Evolutionary conservation across 306 rosid species (phyloP), one percentile per base, ranked within the genome.

Genomic region (Acacia crassicarpa): DNA sequence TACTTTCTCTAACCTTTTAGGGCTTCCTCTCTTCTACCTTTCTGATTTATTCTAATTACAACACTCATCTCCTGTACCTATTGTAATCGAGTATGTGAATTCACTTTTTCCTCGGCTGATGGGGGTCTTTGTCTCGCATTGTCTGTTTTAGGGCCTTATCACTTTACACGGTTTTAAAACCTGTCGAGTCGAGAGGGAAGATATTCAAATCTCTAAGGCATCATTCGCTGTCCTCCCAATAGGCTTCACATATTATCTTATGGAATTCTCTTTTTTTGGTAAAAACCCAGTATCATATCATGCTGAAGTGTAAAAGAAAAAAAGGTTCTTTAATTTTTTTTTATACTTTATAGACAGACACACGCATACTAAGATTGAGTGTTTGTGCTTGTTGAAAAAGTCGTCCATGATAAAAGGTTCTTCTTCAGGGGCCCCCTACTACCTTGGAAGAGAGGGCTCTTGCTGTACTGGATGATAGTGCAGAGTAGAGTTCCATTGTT

Each of bases 401-500:
- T 66, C 16, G 44, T 6, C 45, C 8, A 66, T 16, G 71, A 33
- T 66, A 66, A 66, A 66, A 66, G 71, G 23, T 6, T 66, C 38
- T 6, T 66, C 23, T 67, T 19, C 46, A 19, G 41, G 69, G 20
- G 43, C 69, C 69, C 69, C 58, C 58, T 51, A 51, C n/a, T 20
- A 51, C 41, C 41, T 38, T 17, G 58, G n/a, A 9, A 51, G 65
- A 7, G 30, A 19, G 27, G 15, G 48, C 71, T 40, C 71, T 33
- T 17, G 25, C 11, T 19, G 79, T 46, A 76, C 78, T 44, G 59
- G 25, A 63, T 63, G 25, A 80, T 61, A 38, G 45, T 58, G n/a
- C 44, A 38, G 69, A 76, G 41, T 74, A 38, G 69, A 76, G 68
- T 67, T 72, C 9, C 13, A 67, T 72, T 32, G 70, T 40, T 76